phyloP scores from a whole-genome alignment of 1,139 yeast species.

The Schizosaccharomyces versatilis region DNA sequence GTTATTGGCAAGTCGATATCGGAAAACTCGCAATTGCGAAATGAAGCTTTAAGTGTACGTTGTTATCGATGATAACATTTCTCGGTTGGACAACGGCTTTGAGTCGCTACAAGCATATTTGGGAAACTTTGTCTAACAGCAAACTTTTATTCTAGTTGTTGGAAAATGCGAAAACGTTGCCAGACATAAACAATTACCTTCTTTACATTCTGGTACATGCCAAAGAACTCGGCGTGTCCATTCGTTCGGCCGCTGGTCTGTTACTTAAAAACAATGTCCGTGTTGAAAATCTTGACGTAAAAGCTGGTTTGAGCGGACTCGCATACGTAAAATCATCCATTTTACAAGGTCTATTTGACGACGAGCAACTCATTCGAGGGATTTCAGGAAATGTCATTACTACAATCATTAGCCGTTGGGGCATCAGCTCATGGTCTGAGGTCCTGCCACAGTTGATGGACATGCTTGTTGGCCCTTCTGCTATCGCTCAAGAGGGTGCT shows the following conservation, averaged over 20 bases:
- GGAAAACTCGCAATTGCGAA: constrained; percentile 3
- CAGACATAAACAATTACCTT: constrained; percentile 57
- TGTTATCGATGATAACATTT: not conserved
- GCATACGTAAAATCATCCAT: constrained; percentile 40
- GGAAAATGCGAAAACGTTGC: constrained; percentile 36
- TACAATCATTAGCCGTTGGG: constrained; percentile 50
- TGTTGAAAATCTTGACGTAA: constrained; percentile 13
- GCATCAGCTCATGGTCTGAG: constrained; percentile 54
- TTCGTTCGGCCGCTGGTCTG: constrained; percentile 77
- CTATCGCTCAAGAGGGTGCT: constrained; percentile 44
- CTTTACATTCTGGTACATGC: constrained; percentile 43
- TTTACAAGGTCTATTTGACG: constrained; percentile 43
- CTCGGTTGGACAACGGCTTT: not conserved
- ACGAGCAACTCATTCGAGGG: constrained; percentile 44
- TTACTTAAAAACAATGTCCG: constrained; percentile 54
- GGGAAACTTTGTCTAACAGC: not conserved
- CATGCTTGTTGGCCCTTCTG: constrained; percentile 19
- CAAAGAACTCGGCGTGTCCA: constrained; percentile 26
- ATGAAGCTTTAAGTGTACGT: constrained; percentile 4
- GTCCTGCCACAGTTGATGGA: constrained; percentile 45
- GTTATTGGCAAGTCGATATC: constrained; percentile 9
- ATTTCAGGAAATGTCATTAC: constrained; percentile 84
- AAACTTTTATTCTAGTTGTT: constrained; percentile 26
- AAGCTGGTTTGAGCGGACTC: constrained; percentile 15
- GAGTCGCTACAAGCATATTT: not conserved